Conservation (phyloP, 2,329 filamentous ascomycete genomes). For the Bisporella sp. region DNA sequence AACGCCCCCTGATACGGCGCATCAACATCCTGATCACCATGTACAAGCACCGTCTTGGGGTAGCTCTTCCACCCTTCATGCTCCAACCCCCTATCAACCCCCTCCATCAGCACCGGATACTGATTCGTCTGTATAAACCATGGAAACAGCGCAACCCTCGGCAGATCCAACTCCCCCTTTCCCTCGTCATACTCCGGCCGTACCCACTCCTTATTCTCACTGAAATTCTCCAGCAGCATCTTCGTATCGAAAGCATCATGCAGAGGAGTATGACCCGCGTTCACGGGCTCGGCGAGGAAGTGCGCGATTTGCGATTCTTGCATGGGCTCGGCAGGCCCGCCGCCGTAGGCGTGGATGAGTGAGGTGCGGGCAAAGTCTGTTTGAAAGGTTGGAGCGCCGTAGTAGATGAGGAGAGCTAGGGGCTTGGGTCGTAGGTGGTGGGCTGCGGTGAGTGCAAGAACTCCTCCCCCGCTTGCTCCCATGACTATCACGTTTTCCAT, state of each 20-base stretch:
- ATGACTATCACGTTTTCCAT: too few relatives aligned
- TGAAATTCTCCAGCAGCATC: background rate
- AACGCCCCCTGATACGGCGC: too few relatives aligned
- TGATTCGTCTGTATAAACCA: conserved; percentile 2
- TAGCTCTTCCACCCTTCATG: background rate
- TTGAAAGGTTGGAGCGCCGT: background rate
- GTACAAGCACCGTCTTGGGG: too few relatives aligned
- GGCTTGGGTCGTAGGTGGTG: conserved; percentile 1
- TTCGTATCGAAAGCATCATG: background rate
- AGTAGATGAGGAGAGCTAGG: conserved; percentile 1
- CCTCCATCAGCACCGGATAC: background rate
- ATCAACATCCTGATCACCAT: too few relatives aligned
- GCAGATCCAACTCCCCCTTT: too few relatives aligned
- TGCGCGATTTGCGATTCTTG: background rate
- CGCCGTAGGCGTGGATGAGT: too few relatives aligned
- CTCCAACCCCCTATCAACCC: background rate
- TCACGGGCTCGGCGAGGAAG: background rate
- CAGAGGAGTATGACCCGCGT: background rate
- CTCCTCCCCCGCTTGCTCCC: background rate
- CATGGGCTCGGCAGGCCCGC: too few relatives aligned
- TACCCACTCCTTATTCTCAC: background rate
- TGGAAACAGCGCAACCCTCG: background rate
- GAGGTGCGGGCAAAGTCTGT: too few relatives aligned
- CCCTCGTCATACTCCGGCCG: background rate
- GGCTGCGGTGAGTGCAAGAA: background rate